phyloP scores from a whole-genome alignment of 2,329 filamentous ascomycete genomes.

The Colletotrichum sp. region DNA sequence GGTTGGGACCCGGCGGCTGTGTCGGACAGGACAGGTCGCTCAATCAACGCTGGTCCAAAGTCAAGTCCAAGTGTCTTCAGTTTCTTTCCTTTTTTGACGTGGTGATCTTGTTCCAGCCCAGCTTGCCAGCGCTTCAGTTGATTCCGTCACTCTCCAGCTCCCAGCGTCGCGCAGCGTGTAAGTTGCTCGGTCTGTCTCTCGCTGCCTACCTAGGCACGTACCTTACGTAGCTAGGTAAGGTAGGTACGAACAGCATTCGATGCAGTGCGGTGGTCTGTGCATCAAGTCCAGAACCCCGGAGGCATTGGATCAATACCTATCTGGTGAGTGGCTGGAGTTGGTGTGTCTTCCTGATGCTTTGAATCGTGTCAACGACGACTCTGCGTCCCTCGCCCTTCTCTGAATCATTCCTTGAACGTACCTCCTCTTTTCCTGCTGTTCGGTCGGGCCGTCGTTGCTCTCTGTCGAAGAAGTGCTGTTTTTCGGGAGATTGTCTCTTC shows the following conservation, averaged over 20 bases:
- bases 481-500: neutral
- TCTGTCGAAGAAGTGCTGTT: neutral
- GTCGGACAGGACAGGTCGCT: too few relatives aligned
- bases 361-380: neutral
- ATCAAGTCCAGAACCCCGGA: neutral
- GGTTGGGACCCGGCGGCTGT: slow-evolving; percentile 1
- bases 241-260: neutral
- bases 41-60: neutral
- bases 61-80: neutral
- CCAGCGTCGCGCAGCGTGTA: neutral
- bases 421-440: slow-evolving; percentile 2
- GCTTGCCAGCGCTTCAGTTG: neutral
- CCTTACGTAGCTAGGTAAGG: neutral
- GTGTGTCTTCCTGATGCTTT: neutral
- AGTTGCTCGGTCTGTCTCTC: neutral
- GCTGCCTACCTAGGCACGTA: neutral
- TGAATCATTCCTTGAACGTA: neutral
- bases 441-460: neutral
- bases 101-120: neutral
- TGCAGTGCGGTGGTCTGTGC: neutral
- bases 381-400: neutral
- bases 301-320: neutral
- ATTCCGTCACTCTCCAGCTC: neutral
- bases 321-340: neutral
- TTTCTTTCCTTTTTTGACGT: neutral